Evolutionary conservation across 805 yeast genomes (phyloP).

Genomic region (Nakazawaea ishiwadae): DNA sequence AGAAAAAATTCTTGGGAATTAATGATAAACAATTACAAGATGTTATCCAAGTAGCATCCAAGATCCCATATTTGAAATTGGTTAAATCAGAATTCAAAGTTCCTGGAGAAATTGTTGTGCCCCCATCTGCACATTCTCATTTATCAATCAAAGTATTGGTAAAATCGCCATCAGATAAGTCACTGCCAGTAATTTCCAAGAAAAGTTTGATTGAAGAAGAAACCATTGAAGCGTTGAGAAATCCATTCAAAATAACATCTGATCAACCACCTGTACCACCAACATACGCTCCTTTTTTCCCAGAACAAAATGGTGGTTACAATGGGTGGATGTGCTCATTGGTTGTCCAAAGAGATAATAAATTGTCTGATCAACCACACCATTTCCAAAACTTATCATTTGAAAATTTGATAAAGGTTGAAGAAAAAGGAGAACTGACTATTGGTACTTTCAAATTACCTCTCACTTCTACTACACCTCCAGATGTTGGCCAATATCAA

Average conservation of each 20-base stretch:
- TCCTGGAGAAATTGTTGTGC: conserved; percentile 75
- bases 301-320: conserved; percentile 28
- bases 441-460: conserved; percentile 77
- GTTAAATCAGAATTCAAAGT: conserved; percentile 72
- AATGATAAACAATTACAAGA: conserved; percentile 41
- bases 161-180: conserved; percentile 66
- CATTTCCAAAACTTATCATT: conserved; percentile 46
- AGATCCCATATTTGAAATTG: conserved; percentile 65
- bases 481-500: conserved; percentile 54
- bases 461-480: conserved; percentile 75
- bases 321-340: conserved; percentile 66
- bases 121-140: conserved; percentile 72
- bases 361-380: conserved; percentile 66
- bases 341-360: conserved; percentile 71
- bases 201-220: conserved; percentile 49
- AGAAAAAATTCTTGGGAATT: conserved; percentile 49
- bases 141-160: conserved; percentile 71
- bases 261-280: conserved; percentile 66
- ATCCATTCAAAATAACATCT: conserved; percentile 64
- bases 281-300: conserved; percentile 75
- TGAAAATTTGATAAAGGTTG: conserved; percentile 48
- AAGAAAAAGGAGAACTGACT: conserved; percentile 42
- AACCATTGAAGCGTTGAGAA: conserved; percentile 59
- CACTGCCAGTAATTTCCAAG: conserved; percentile 41
- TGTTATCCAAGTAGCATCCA: conserved; percentile 51